These are phyloP conservation scores for Kwoniella sp. DNA, from an alignment of 768 basidiomycete genomes.

Conservation along the genomic window DNA sequence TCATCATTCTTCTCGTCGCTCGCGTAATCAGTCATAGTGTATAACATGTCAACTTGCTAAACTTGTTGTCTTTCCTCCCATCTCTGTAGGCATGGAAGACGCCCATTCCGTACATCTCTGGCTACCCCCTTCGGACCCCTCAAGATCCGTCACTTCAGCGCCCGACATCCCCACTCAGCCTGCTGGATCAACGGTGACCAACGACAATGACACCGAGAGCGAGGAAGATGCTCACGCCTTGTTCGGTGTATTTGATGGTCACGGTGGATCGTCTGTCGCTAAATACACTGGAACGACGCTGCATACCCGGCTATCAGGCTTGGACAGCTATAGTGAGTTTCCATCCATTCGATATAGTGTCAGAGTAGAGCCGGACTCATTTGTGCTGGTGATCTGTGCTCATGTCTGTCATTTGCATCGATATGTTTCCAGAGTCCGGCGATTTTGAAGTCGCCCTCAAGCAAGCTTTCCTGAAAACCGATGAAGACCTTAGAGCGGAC, in stretches of 20 bases:
- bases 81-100: slow-evolving; percentile 86
- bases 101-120: slow-evolving; percentile 77
- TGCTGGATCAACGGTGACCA: slow-evolving; percentile 50
- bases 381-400: too few relatives aligned
- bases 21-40: too few relatives aligned
- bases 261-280: slow-evolving; percentile 72
- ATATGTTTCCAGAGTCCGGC: slow-evolving; percentile 49
- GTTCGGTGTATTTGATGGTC: slow-evolving; percentile 97
- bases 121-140: slow-evolving; percentile 56
- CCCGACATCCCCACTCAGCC: slow-evolving; percentile 47
- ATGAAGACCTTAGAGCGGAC: slow-evolving; percentile 86
- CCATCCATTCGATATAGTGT: neutral
- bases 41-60: too few relatives aligned
- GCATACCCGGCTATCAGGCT: slow-evolving; percentile 45
- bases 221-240: slow-evolving; percentile 63
- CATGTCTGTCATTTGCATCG: neutral
- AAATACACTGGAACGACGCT: slow-evolving; percentile 54
- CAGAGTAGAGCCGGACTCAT: neutral
- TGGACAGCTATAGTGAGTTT: slow-evolving; percentile 52
- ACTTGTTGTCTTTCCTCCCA: too few relatives aligned
- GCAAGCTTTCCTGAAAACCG: slow-evolving; percentile 85
- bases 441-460: slow-evolving; percentile 79
- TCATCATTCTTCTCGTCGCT: too few relatives aligned
- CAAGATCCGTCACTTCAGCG: slow-evolving; percentile 24
- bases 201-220: slow-evolving; percentile 60